These are phyloP conservation scores for Solanum virginianum DNA, from an alignment of 257 asterid species.

Conservation along the genomic window DNA sequence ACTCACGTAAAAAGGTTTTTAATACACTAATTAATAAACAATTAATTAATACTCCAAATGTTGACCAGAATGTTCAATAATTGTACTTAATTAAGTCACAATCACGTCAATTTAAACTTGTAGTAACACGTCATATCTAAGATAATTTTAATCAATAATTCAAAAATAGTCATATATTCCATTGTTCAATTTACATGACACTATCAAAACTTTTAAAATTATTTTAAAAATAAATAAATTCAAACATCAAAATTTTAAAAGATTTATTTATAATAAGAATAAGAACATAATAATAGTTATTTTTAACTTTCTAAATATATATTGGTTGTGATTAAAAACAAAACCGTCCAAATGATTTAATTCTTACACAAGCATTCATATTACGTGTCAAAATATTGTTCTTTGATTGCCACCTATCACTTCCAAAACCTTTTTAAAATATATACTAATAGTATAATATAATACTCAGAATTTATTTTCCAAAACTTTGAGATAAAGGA, in stretches of 20 bases:
- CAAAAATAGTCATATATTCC: not conserved
- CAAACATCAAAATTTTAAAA: not conserved
- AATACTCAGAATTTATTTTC: not conserved
- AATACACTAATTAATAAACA: too few species aligned
- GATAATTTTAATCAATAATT: not conserved
- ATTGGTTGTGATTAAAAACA: not conserved
- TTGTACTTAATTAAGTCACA: not conserved
- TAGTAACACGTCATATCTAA: not conserved
- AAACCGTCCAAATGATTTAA: not conserved
- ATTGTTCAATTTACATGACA: too few species aligned
- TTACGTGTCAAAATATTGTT: not conserved
- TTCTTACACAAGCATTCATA: not conserved
- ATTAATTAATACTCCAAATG: not conserved
- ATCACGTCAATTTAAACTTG: not conserved
- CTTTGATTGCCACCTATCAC: not conserved
- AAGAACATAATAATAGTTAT: not conserved
- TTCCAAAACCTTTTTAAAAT: not conserved
- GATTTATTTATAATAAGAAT: too few species aligned
- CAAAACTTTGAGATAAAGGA: not conserved
- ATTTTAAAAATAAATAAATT: too few species aligned
- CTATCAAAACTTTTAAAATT: not conserved
- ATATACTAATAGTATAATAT: not conserved
- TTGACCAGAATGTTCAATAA: not conserved
- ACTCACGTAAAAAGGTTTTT: not conserved
- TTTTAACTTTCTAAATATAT: not conserved